Percentiles rank a stretch among this genome's conserved stretches.
Evolutionary conservation across 495 filamentous ascomycete species (phyloP).

Genomic region (Thozetella sp.): DNA sequence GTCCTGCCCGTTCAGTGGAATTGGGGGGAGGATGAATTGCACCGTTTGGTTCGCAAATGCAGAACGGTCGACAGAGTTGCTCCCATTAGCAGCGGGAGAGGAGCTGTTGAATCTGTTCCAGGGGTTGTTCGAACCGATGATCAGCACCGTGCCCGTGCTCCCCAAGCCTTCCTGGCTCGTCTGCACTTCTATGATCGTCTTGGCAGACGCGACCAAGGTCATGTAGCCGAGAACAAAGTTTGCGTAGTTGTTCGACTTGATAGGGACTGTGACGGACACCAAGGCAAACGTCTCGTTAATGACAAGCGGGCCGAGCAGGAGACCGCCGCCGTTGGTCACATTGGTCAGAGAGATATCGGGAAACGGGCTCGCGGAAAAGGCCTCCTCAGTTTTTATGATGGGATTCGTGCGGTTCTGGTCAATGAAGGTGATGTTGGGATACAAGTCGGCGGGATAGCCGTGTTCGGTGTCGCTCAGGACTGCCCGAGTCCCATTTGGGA

Average conservation of each 20-base stretch:
- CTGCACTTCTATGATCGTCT: conserved; percentile 58
- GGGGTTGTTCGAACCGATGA: conserved; percentile 64
- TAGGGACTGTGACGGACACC: conserved; percentile 78
- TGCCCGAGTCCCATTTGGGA: conserved; percentile 56
- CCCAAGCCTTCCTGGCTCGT: conserved; percentile 68
- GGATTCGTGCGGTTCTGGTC: conserved; percentile 33
- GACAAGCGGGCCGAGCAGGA: conserved; percentile 69
- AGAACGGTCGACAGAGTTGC: conserved; percentile 22
- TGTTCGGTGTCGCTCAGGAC: conserved; percentile 57
- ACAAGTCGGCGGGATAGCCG: conserved; percentile 70
- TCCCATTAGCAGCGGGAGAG: conserved; percentile 32
- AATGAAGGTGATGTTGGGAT: conserved; percentile 73
- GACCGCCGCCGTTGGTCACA: conserved; percentile 40
- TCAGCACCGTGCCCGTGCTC: conserved; percentile 62
- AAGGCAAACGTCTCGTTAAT: conserved; percentile 72
- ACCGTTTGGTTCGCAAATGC: conserved; percentile 39
- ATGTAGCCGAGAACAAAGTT: conserved; percentile 72
- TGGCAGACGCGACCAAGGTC: conserved; percentile 69
- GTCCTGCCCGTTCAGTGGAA: conserved; percentile 22
- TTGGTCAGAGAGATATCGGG: conserved; percentile 55
- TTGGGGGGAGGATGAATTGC: conserved; percentile 48
- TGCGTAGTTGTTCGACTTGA: conserved; percentile 62
- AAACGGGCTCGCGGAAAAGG: conserved; percentile 40
- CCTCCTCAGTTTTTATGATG: conserved; percentile 32
- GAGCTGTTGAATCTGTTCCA: conserved; percentile 63